Base-by-base conservation (phyloP, 225 moss, liverwort and hornwort genomes). In the Asterella californica region DNA sequence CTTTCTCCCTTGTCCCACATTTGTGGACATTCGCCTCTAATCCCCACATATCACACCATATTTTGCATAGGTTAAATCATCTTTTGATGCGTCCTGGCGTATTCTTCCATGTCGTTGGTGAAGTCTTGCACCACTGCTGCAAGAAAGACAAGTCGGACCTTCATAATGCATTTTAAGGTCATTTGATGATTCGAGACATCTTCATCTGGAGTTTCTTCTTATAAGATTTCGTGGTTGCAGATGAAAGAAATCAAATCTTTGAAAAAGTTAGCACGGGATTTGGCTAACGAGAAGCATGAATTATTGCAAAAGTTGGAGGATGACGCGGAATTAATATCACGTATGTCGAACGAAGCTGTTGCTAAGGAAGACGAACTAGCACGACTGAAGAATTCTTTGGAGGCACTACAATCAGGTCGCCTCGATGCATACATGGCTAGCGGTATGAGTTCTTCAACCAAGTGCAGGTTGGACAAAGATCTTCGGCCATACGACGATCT, bases 161-260 rank as follows among this genome's bases (percentile, higher is more conserved):
- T n/a, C n/a, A n/a, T n/a, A 4, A 34, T 69, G 69, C 38, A 67
- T 15, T 37, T 37, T 18, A 38, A 0, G 21, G 42, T 33, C 42
- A 15, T 18, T 34, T 70, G 70, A 21, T 38, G 12, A n/a, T 65
- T 11, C 7, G 1, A 34, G 34, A 42, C 8, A 9, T 42, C 38
- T 42, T 70, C 22, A 24, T 68, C 21, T 47, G 24, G 9, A 46
- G 25, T 25, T n/a, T 10, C n/a, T 46, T 47, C 30, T 52, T 17
- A 53, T 74, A 0, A 52, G 15, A 21, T 47, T 47, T 32, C 8
- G 4, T 14, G 33, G 0, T 73, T 25, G 64, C 81, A 94, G 94
- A 91, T 94, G 87, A 94, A 92, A 76, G 94, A 92, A 53, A 91
- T 92, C 55, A 92, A 94, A 62, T 83, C 88, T 47, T 78, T 94